Evolutionary conservation across 495 filamentous ascomycete genomes (phyloP).

Genomic region (Eremomyces bilateralis): DNA sequence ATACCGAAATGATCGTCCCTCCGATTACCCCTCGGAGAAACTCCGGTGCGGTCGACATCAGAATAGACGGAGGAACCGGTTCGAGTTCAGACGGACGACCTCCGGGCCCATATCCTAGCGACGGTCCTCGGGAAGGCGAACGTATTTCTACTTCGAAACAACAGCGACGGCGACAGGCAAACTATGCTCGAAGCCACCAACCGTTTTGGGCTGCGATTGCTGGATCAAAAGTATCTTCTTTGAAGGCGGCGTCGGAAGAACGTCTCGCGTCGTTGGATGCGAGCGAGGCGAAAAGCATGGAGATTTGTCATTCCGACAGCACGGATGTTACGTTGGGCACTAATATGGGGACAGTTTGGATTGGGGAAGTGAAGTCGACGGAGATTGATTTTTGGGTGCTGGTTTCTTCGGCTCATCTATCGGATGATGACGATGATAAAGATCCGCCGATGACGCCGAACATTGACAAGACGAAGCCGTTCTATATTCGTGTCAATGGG

Average conservation of each 20-base stretch:
- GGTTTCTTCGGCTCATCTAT: slow-evolving; percentile 6
- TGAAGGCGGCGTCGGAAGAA: slow-evolving; percentile 77
- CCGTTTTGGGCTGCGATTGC: slow-evolving; percentile 88
- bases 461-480: slow-evolving; percentile 41
- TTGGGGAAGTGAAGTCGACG: slow-evolving; percentile 61
- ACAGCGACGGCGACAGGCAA: slow-evolving; percentile 73
- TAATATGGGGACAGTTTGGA: slow-evolving; percentile 65
- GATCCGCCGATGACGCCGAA: slow-evolving; percentile 1
- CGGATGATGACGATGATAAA: slow-evolving; percentile 1
- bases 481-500: slow-evolving; percentile 75
- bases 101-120: slow-evolving; percentile 22
- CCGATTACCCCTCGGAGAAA: slow-evolving; percentile 6
- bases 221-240: slow-evolving; percentile 80
- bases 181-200: slow-evolving; percentile 70
- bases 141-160: slow-evolving; percentile 37
- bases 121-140: background rate
- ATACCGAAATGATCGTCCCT: slow-evolving; percentile 16
- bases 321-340: slow-evolving; percentile 40
- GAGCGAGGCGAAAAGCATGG: slow-evolving; percentile 36
- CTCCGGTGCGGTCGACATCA: slow-evolving; percentile 11
- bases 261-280: slow-evolving; percentile 58
- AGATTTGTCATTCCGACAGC: slow-evolving; percentile 44
- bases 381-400: slow-evolving; percentile 50
- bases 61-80: slow-evolving; percentile 25
- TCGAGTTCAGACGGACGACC: slow-evolving; percentile 29